Conservation (phyloP, 805 yeast species). For the Yamadazyma paraphyllophila region DNA sequence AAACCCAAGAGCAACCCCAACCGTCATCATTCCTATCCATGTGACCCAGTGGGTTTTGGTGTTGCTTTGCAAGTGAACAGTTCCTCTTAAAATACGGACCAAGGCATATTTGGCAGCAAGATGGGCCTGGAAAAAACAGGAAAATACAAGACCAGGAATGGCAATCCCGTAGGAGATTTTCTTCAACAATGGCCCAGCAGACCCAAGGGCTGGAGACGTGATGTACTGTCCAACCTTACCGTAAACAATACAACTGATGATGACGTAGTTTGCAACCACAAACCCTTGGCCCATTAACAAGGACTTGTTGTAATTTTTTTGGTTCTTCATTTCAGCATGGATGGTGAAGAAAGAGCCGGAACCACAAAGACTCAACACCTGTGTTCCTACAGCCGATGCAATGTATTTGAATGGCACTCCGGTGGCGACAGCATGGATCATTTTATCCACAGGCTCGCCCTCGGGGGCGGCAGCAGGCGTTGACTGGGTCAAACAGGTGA, state of each 20-base stretch:
- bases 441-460: constrained; percentile 7
- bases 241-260: constrained; percentile 12
- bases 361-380: constrained; percentile 12
- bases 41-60: constrained; percentile 12
- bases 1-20: constrained; percentile 10
- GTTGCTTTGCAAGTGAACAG: constrained; percentile 11
- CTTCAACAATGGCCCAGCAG: constrained; percentile 12
- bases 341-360: constrained; percentile 11
- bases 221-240: constrained; percentile 13
- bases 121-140: constrained; percentile 14
- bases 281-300: constrained; percentile 13
- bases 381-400: constrained; percentile 12
- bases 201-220: constrained; percentile 15
- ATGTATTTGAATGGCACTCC: constrained; percentile 6
- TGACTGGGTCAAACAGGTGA: constrained; percentile 12
- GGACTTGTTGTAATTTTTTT: constrained; percentile 10
- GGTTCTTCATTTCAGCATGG: constrained; percentile 14
- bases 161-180: constrained; percentile 12
- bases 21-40: constrained; percentile 10
- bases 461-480: constrained; percentile 12
- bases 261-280: constrained; percentile 12
- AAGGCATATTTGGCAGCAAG: constrained; percentile 13
- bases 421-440: constrained; percentile 9
- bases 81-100: constrained; percentile 12
- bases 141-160: constrained; percentile 13